Base-by-base conservation (phyloP, 192 early-diverging fungal genomes). In the Podila epicladia region DNA sequence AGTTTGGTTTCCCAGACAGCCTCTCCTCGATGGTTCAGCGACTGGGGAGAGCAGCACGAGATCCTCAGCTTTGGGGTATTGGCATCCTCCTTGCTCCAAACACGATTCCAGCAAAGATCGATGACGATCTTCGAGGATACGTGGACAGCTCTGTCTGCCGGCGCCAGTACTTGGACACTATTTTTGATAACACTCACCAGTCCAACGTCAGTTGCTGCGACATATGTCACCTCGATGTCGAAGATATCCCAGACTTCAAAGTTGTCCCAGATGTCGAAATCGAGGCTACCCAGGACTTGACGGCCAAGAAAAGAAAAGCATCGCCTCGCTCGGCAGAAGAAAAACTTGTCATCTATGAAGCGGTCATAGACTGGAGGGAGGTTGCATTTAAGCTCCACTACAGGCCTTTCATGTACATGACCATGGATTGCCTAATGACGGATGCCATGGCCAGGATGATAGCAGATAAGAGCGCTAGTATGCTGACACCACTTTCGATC, bases 31-130 rank as follows among this genome's bases (percentile, higher is more conserved):
- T 72, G 11, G 62, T 64, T 31, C 70, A 64, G 53, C 61, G 70
- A n/a, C n/a, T 72, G 62, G 62, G 70, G 19, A 60, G 62, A 15
- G 70, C 70, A 24, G 70, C 62, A 38, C 61, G 70, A 13, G 51
- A 28, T 45, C 69, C 69, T 50, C 15, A 26, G 32, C 60, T 53
- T 12, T 37, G 32, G 31, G 69, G 69, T 49, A 32, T 55, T 32
- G 70, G 70, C 3, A 72, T 72, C 31, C 60, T 71, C 6, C 11
- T 72, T 12, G 65, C 45, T 19, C 50, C 50, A 51, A 51, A 51
- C 15, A 22, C 50, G 15, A 22, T 51, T 51, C 50, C 50, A 51
- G 50, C 15, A 51, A 51, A 51, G n/a, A 4, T 51, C n/a, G 50
- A 51, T 51, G 50, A 51, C 15, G 50, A 51, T 22, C 50, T 51